Conservation (phyloP, 1,139 yeast genomes). For the Taiozyma sp. region DNA sequence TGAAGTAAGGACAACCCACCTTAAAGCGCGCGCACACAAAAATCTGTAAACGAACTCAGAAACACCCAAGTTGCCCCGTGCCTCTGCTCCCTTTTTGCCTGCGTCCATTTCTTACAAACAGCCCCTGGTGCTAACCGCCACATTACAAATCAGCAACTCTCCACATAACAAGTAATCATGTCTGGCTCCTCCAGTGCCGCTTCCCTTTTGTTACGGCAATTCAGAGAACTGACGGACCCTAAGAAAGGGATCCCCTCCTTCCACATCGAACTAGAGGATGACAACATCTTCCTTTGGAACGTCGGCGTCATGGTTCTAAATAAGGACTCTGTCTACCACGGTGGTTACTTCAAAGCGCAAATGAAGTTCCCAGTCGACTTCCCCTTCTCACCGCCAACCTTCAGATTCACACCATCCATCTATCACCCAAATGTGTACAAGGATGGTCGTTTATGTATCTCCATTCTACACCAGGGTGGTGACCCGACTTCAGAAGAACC, state of each 20-base stretch:
- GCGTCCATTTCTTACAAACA: background rate
- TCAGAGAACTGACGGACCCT: constrained; percentile 89
- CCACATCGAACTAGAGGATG: constrained; percentile 84
- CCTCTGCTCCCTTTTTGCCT: background rate
- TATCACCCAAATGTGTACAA: constrained; percentile 94
- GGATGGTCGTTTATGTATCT: constrained; percentile 90
- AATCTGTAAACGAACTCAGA: too few species aligned
- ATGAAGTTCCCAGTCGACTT: constrained; percentile 90
- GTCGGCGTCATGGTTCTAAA: constrained; percentile 90
- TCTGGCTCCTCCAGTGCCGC: constrained; percentile 20
- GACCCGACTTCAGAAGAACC: constrained; percentile 89
- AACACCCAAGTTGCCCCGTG: too few species aligned
- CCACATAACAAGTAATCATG: constrained; percentile 3
- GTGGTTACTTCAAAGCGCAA: constrained; percentile 94
- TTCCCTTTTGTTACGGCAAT: constrained; percentile 81
- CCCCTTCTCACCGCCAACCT: constrained; percentile 89
- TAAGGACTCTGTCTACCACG: constrained; percentile 87
- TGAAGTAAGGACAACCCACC: background rate
- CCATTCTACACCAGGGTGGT: constrained; percentile 87
- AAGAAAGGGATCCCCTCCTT: constrained; percentile 88
- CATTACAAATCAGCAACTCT: background rate
- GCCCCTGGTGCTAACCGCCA: background rate
- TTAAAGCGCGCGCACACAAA: too few species aligned
- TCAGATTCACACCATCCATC: constrained; percentile 90
- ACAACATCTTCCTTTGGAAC: constrained; percentile 89